Percentiles rank a stretch among this genome's conserved stretches.
These are phyloP conservation scores for Hapsidospora chrysogenum DNA, from an alignment of 495 filamentous ascomycete species.

Conservation along the genomic window DNA sequence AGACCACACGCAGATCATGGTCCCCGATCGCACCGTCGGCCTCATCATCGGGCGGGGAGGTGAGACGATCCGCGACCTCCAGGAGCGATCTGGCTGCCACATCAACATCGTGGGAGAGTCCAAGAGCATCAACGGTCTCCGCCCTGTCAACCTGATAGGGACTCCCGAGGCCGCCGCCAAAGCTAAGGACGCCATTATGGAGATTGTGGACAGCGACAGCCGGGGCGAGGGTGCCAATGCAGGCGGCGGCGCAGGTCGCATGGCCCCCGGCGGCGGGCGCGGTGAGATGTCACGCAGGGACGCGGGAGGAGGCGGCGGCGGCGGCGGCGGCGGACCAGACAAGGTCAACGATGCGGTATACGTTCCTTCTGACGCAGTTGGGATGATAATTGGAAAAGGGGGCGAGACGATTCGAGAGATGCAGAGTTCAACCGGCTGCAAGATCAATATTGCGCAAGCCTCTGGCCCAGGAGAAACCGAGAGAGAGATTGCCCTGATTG, in stretches of 20 bases:
- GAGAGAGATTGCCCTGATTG: constrained; percentile 66
- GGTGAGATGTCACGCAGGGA: constrained; percentile 5
- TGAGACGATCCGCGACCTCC: constrained; percentile 78
- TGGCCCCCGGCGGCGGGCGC: constrained; percentile 16
- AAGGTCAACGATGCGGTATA: constrained; percentile 64
- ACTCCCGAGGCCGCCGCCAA: constrained; percentile 42
- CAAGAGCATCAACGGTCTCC: constrained; percentile 67
- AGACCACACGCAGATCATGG: constrained; percentile 68
- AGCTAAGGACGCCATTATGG: constrained; percentile 66
- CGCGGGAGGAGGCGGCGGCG: too few relatives aligned
- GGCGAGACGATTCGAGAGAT: constrained; percentile 88
- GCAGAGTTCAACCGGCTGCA: constrained; percentile 63
- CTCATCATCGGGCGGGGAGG: constrained; percentile 73
- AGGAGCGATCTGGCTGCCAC: constrained; percentile 71
- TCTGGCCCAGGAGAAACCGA: constrained; percentile 51
- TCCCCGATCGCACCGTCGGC: constrained; percentile 75
- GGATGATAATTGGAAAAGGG: constrained; percentile 82
- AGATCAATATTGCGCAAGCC: constrained; percentile 71
- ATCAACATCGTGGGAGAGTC: constrained; percentile 80
- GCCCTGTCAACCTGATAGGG: constrained; percentile 74
- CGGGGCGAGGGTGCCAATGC: constrained; percentile 30
- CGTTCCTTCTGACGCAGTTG: constrained; percentile 71
- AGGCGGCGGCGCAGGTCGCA: constrained; percentile 1
- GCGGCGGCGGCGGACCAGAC: constrained; percentile 27
- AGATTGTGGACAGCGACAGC: constrained; percentile 76